phyloP scores from a whole-genome alignment of 495 filamentous ascomycete genomes.

The Xylaria cubensis region DNA sequence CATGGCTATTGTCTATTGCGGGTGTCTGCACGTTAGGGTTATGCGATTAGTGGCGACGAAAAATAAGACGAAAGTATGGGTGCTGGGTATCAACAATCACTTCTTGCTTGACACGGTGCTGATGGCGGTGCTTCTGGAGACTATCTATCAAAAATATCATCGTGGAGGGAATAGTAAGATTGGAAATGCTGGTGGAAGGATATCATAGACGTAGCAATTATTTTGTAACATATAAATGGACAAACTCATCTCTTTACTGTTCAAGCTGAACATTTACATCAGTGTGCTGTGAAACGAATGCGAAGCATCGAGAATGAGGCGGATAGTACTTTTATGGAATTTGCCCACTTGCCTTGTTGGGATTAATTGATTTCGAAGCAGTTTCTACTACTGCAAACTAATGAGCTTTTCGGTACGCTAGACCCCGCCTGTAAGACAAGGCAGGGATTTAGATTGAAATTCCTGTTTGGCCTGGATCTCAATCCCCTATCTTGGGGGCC shows the following conservation, averaged over 20 bases:
- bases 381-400: constrained; percentile 6
- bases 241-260: not conserved
- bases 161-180: not conserved
- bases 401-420: not conserved
- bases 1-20: not conserved
- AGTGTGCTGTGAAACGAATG: not conserved
- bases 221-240: not conserved
- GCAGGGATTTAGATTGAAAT: constrained; percentile 23
- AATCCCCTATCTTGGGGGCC: not conserved
- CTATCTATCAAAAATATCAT: too few species aligned
- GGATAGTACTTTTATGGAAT: not conserved
- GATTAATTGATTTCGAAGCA: not conserved
- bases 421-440: not conserved
- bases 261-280: not conserved
- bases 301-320: constrained; percentile 11
- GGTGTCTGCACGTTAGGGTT: not conserved
- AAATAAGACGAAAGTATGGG: not conserved
- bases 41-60: not conserved
- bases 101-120: too few species aligned
- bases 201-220: too few species aligned
- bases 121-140: not conserved
- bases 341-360: constrained; percentile 1
- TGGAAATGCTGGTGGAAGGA: not conserved
- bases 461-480: not conserved
- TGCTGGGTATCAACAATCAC: not conserved